phyloP scores from a whole-genome alignment of 2,329 filamentous ascomycete species.

The Piedraia hortae region DNA sequence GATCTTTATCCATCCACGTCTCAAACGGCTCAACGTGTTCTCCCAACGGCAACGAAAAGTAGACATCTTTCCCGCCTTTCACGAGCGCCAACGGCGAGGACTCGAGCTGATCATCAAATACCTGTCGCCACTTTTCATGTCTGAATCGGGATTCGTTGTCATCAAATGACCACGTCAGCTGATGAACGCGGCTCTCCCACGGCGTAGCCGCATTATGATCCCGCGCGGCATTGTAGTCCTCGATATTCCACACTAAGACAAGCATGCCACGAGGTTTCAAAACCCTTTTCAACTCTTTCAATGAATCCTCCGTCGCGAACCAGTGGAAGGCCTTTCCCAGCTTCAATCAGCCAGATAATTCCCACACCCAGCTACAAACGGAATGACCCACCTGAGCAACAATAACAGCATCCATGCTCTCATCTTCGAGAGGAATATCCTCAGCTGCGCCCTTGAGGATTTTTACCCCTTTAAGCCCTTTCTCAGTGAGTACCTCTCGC shows the following conservation, averaged over 20 bases:
- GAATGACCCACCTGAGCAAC: slow-evolving; percentile 32
- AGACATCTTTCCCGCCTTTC: slow-evolving; percentile 14
- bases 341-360: too few species aligned
- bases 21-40: slow-evolving; percentile 30
- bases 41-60: slow-evolving; percentile 35
- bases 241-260: slow-evolving; percentile 37
- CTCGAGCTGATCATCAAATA: slow-evolving; percentile 33
- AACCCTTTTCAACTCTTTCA: slow-evolving; percentile 39
- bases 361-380: too few species aligned
- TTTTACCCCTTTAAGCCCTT: slow-evolving; percentile 27
- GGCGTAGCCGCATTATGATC: slow-evolving; percentile 26
- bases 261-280: slow-evolving; percentile 32
- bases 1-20: slow-evolving; percentile 28
- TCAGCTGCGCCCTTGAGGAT: slow-evolving; percentile 31
- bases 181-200: slow-evolving; percentile 36
- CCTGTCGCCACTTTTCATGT: slow-evolving; percentile 32
- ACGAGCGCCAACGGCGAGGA: slow-evolving; percentile 21
- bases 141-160: slow-evolving; percentile 39
- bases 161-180: slow-evolving; percentile 26
- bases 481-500: slow-evolving; percentile 31
- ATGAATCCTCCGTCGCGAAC: slow-evolving; percentile 36
- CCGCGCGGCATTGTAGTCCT: slow-evolving; percentile 29
- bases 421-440: slow-evolving; percentile 26
- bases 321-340: slow-evolving; percentile 21
- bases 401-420: slow-evolving; percentile 36